Conservation (phyloP, 768 basidiomycete genomes). For the Podaxis sp. region DNA sequence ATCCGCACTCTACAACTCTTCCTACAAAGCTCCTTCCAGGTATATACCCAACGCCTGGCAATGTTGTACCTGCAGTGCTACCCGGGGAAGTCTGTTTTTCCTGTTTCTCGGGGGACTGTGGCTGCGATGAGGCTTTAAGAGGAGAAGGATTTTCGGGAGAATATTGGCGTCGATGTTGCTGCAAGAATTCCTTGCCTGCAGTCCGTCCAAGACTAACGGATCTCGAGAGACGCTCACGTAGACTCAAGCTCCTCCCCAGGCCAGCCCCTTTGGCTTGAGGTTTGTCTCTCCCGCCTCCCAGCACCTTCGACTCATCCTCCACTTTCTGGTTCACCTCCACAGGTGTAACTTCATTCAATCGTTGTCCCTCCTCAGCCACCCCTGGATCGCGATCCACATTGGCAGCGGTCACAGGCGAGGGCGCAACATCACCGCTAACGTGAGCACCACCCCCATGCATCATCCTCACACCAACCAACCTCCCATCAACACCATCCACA, state of each 20-base stretch:
- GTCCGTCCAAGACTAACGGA: constrained; percentile 14
- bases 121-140: constrained; percentile 8
- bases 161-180: background rate
- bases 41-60: constrained; percentile 65
- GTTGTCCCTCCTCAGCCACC: constrained; percentile 8
- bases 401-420: background rate
- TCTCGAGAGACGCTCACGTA: constrained; percentile 13
- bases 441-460: constrained; percentile 13
- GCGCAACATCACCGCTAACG: background rate
- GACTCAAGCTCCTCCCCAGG: constrained; percentile 18
- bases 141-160: background rate
- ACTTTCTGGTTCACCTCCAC: constrained; percentile 1
- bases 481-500: constrained; percentile 70
- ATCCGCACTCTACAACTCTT: constrained; percentile 77
- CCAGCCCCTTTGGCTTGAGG: constrained; percentile 11
- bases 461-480: constrained; percentile 53
- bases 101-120: constrained; percentile 10
- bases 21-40: constrained; percentile 90
- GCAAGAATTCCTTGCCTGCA: background rate
- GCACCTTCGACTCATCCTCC: constrained; percentile 3
- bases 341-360: background rate
- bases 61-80: constrained; percentile 15
- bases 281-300: constrained; percentile 6
- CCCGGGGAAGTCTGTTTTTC: constrained; percentile 5
- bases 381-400: constrained; percentile 1